Base-by-base conservation (phyloP, 2,329 filamentous ascomycete genomes). In the Xylariales sp. region DNA sequence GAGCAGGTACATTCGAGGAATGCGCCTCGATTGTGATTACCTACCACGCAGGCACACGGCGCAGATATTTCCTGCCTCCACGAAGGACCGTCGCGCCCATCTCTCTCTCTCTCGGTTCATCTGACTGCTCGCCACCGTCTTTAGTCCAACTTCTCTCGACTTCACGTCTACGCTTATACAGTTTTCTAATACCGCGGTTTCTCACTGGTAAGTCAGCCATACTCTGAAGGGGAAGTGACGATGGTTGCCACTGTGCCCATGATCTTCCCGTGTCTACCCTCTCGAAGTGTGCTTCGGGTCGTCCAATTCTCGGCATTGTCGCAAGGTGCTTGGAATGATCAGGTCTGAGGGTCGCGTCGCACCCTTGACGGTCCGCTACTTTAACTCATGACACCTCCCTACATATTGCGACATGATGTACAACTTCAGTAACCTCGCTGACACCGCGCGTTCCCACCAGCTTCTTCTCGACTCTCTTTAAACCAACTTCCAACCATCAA, bases 401-500 rank as follows among this genome's bases (percentile, higher is more conserved):
- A 43, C 7, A 34, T 40, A 4, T 24, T 19, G 16, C 20, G 14
- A 12, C 31, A 16, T 33, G 40, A 43, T 29, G 31, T 21, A 8
- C 9, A 15, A 10, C 34, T 12, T n/a, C 9, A 7, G 29, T 14
- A 7, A 9, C 15, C 31, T 39, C 15, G 15, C 37, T 39, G 14
- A 20, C 14, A 11, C 15, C 43, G 27, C 42, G 47, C 36, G 45
- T 29, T 22, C 31, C 27, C 10, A 36, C n/a, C 19, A 39, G 15
- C 24, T 43, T 44, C 36, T 47, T 51, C 38, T 49, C 33, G 35
- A 47, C 50, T 45, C 44, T 53, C 47, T 39, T 51, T 55, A 25
- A 48, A 31, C 46, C 44, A 18, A 44, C 38, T 40, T 47, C 31
- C 42, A 44, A 48, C 49, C 24, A 44, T 46, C 52, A 61, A 57